A percentile compares a stretch with the other conserved stretches of the same genome.
Conservation (phyloP, 176 grass and related monocot genomes). For the Phyllostachys edulis region DNA sequence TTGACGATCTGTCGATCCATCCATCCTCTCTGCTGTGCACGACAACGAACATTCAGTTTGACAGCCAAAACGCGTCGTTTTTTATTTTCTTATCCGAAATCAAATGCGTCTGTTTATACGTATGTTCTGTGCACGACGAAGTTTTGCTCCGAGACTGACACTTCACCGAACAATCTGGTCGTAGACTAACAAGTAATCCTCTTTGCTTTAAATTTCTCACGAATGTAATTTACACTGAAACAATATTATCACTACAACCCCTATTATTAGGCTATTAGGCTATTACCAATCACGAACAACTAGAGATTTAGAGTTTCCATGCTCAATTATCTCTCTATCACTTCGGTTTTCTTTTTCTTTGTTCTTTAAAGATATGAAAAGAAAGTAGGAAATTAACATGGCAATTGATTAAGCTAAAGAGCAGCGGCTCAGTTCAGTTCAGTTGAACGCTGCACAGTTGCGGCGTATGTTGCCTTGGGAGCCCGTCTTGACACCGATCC, state of each 20-base stretch:
- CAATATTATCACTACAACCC: too few species aligned
- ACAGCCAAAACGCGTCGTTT: neutral
- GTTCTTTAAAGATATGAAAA: neutral
- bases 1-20: neutral
- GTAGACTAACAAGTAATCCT: neutral
- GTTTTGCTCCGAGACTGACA: neutral
- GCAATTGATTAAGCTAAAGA: neutral
- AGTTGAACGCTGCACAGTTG: constrained; percentile 72
- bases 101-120: neutral
- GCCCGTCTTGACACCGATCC: constrained; percentile 82
- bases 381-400: neutral
- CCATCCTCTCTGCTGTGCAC: neutral
- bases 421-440: neutral
- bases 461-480: constrained; percentile 66
- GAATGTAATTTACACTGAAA: too few species aligned
- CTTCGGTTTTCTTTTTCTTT: neutral
- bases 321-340: neutral
- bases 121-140: neutral
- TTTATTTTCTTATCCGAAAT: neutral
- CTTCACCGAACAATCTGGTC: neutral
- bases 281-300: neutral
- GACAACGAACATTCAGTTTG: neutral
- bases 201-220: too few species aligned
- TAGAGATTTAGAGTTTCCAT: neutral
- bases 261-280: too few species aligned